Evolutionary conservation across 1,284 basidiomycete species (phyloP).

Genomic region (Heterobasidion parviporum): DNA sequence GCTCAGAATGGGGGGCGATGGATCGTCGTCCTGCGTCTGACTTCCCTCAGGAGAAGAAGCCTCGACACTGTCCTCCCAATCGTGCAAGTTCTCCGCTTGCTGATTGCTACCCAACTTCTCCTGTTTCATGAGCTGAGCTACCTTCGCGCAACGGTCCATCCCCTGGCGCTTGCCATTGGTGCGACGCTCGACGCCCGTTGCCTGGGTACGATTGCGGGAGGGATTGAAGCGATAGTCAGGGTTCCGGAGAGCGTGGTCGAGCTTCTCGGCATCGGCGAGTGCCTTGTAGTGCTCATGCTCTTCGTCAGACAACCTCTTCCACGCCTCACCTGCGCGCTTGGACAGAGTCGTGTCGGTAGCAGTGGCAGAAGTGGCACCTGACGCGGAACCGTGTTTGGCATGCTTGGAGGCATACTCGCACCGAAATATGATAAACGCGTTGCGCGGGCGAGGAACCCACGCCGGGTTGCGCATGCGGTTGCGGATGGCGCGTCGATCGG

Average conservation of each 20-base stretch:
- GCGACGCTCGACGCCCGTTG: neutral
- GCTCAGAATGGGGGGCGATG: too few relatives aligned
- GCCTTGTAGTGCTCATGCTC: constrained; percentile 41
- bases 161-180: neutral
- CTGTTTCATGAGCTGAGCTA: neutral
- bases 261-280: constrained; percentile 42
- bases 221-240: constrained; percentile 61
- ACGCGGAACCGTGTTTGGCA: constrained; percentile 14
- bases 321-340: constrained; percentile 53
- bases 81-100: neutral
- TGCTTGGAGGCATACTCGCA: constrained; percentile 54
- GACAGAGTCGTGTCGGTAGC: constrained; percentile 40
- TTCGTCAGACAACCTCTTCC: constrained; percentile 37
- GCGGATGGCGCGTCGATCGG: constrained; percentile 14
- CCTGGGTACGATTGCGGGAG: constrained; percentile 5
- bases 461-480: constrained; percentile 35
- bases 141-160: neutral
- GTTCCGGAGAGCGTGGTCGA: constrained; percentile 42
- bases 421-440: constrained; percentile 86
- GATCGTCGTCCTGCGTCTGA: too few relatives aligned
- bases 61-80: neutral
- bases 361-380: constrained; percentile 11
- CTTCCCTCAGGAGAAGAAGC: neutral
- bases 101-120: neutral
- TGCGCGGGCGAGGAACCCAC: constrained; percentile 78